A percentile compares a stretch with the other conserved stretches of the same genome.
These are phyloP conservation scores for Leptosphaerulina australis DNA, from an alignment of 2,329 filamentous ascomycete species.

Conservation along the genomic window DNA sequence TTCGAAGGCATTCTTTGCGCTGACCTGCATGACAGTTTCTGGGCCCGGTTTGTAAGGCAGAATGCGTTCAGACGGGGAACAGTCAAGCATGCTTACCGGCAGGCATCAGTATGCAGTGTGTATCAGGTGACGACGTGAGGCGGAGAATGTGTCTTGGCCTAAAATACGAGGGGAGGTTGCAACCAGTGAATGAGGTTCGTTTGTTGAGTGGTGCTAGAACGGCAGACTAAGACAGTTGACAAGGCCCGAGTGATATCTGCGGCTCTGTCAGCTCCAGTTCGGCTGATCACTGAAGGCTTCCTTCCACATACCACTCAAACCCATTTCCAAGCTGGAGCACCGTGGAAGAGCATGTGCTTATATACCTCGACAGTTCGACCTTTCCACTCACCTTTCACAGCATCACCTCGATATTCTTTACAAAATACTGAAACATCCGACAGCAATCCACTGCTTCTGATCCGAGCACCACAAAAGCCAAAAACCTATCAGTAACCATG, in stretches of 20 bases:
- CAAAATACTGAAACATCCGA: neutral
- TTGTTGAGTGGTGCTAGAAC: slow-evolving; percentile 13
- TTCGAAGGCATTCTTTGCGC: slow-evolving; percentile 29
- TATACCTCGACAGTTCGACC: slow-evolving; percentile 4
- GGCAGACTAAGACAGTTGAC: slow-evolving; percentile 19
- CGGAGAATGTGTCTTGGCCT: slow-evolving; percentile 22
- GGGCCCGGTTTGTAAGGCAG: slow-evolving; percentile 29
- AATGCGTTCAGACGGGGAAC: slow-evolving; percentile 23
- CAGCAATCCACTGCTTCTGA: neutral
- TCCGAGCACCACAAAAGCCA: neutral
- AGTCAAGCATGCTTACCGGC: slow-evolving; percentile 33
- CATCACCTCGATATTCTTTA: neutral
- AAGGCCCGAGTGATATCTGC: slow-evolving; percentile 30
- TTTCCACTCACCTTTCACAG: slow-evolving; percentile 1
- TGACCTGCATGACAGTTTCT: slow-evolving; percentile 21
- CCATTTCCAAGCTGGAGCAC: slow-evolving; percentile 1
- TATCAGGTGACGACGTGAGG: slow-evolving; percentile 34
- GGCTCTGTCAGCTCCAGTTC: slow-evolving; percentile 39
- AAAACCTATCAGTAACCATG: slow-evolving; percentile 26
- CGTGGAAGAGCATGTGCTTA: slow-evolving; percentile 4
- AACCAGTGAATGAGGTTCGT: slow-evolving; percentile 22
- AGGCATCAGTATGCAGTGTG: slow-evolving; percentile 25
- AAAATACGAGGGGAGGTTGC: slow-evolving; percentile 27
- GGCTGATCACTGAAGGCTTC: slow-evolving; percentile 9
- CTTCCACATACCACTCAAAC: slow-evolving; percentile 6